Conservation (phyloP, 1,284 basidiomycete species). For the Phellinidium pouzarii region DNA sequence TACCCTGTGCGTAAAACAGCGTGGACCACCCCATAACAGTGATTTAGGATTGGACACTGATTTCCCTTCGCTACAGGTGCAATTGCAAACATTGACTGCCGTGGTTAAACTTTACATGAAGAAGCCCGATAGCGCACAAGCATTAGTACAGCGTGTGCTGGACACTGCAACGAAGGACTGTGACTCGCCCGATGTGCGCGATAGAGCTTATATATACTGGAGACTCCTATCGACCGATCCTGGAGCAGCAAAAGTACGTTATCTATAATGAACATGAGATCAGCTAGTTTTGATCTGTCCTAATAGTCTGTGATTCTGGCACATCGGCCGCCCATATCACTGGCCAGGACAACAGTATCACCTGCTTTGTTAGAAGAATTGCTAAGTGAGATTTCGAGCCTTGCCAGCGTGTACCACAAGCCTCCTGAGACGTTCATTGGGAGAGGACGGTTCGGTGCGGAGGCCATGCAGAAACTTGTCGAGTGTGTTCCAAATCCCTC, state of each 20-base stretch:
- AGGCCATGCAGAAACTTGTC: conserved; percentile 68
- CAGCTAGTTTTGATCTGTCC: conserved; percentile 11
- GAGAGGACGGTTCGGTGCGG: conserved; percentile 77
- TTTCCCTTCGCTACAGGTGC: conserved; percentile 51
- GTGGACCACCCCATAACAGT: no score
- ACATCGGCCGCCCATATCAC: conserved; percentile 86
- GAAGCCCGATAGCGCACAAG: conserved; percentile 89
- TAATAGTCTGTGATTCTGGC: conserved; percentile 84
- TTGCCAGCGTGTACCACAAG: conserved; percentile 95
- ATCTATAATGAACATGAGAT: background rate
- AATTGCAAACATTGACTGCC: conserved; percentile 92
- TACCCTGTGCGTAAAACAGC: conserved; percentile 60
- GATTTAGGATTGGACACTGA: no score
- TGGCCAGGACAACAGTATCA: conserved; percentile 86
- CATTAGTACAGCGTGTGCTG: conserved; percentile 83
- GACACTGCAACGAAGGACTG: conserved; percentile 95
- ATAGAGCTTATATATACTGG: conserved; percentile 97
- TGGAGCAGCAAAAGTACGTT: conserved; percentile 80
- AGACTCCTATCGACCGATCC: conserved; percentile 88
- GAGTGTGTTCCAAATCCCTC: conserved; percentile 40
- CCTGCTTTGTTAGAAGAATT: conserved; percentile 92
- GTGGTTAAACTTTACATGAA: conserved; percentile 96
- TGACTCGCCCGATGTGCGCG: conserved; percentile 95
- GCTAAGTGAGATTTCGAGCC: conserved; percentile 76
- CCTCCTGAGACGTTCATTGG: conserved; percentile 90